Evolutionary conservation across 2,329 filamentous ascomycete genomes (phyloP).

Genomic region (Corynespora cassiicola): DNA sequence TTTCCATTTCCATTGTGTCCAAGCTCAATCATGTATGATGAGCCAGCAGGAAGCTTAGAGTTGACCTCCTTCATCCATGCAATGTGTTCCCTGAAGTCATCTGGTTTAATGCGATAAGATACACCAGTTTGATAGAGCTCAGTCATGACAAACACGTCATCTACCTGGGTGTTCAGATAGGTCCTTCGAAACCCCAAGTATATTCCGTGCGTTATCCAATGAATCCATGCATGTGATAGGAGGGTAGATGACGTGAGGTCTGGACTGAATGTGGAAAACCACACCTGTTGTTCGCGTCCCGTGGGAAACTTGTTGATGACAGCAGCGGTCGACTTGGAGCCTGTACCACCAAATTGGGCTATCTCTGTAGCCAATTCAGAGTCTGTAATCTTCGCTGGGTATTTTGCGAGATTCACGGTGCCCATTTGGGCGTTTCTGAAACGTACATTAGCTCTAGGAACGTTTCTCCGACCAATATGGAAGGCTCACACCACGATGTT

Average conservation of each 20-base stretch:
- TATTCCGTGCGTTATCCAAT: slow-evolving; percentile 65
- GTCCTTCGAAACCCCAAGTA: slow-evolving; percentile 61
- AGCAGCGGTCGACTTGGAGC: slow-evolving; percentile 51
- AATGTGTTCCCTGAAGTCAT: slow-evolving; percentile 26
- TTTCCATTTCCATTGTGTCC: slow-evolving; percentile 39
- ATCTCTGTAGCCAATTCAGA: slow-evolving; percentile 57
- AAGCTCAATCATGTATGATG: slow-evolving; percentile 27
- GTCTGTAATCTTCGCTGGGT: slow-evolving; percentile 62
- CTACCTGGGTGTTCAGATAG: slow-evolving; percentile 63
- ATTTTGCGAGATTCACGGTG: slow-evolving; percentile 56
- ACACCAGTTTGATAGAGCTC: slow-evolving; percentile 48
- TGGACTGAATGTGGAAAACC: slow-evolving; percentile 60
- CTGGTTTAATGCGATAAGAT: slow-evolving; percentile 52
- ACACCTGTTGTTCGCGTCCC: slow-evolving; percentile 64
- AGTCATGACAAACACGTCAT: slow-evolving; percentile 63
- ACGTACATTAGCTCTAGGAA: background rate
- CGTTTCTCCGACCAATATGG: too few species aligned
- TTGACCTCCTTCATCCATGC: slow-evolving; percentile 31
- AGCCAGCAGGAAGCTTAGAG: slow-evolving; percentile 24
- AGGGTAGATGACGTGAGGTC: slow-evolving; percentile 59
- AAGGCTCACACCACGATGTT: slow-evolving; percentile 52
- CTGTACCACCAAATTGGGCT: slow-evolving; percentile 56
- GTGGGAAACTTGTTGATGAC: slow-evolving; percentile 62
- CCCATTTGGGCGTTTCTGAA: slow-evolving; percentile 22
- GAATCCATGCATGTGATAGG: slow-evolving; percentile 66